Conservation (phyloP, 805 yeast species). For the Schizosaccharomyces osmophilus region DNA sequence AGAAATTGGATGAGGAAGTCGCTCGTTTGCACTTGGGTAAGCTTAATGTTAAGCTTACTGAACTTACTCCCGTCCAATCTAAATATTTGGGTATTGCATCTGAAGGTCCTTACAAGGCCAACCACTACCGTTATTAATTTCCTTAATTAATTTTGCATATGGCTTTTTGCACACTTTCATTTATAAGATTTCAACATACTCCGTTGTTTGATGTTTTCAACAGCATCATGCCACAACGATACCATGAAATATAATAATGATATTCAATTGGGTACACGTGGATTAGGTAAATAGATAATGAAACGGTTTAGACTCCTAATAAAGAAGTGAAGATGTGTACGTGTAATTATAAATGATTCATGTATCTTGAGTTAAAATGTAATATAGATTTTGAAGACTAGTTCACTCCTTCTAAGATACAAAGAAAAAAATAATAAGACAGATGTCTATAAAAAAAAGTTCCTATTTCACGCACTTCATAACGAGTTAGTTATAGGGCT, state of each 20-base stretch:
- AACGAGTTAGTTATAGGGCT: no score
- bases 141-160: background rate
- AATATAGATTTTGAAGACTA: no score
- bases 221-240: background rate
- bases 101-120: constrained; percentile 95
- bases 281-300: background rate
- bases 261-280: background rate
- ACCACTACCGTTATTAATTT: constrained; percentile 78
- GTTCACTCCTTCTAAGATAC: no score
- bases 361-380: no score
- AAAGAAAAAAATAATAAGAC: no score
- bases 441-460: no score
- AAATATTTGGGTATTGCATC: constrained; percentile 79
- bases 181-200: no score
- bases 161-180: background rate
- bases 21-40: constrained; percentile 91
- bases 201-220: background rate
- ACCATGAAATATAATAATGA: background rate
- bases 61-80: constrained; percentile 56
- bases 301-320: background rate
- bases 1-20: constrained; percentile 94
- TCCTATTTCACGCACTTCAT: no score
- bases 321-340: no score
- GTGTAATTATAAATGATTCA: no score
- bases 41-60: constrained; percentile 70